Conservation (phyloP, 768 basidiomycete genomes). For the Xerocomus spinulosus region DNA sequence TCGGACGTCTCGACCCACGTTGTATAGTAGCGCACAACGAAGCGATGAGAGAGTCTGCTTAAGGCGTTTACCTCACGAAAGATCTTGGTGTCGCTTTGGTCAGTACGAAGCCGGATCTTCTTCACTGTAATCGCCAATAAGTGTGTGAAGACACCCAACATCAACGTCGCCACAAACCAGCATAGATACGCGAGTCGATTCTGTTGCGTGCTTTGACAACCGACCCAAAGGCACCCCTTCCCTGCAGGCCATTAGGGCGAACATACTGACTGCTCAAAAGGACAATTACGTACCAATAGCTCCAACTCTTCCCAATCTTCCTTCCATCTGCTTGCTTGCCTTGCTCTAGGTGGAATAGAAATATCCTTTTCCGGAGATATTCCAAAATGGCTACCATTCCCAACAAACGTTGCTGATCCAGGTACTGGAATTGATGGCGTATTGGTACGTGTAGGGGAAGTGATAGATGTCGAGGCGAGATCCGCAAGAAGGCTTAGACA, state of each 20-base stretch:
- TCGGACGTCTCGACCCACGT: slow-evolving; percentile 83
- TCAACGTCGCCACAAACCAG: slow-evolving; percentile 41
- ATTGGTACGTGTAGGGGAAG: slow-evolving; percentile 13
- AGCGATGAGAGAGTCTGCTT: slow-evolving; percentile 82
- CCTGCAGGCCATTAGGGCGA: slow-evolving; percentile 38
- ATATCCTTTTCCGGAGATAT: slow-evolving; percentile 69
- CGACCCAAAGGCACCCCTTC: slow-evolving; percentile 88
- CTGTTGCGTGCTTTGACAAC: slow-evolving; percentile 92
- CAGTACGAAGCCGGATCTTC: slow-evolving; percentile 77
- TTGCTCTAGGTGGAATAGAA: slow-evolving; percentile 38
- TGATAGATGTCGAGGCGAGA: slow-evolving; percentile 42
- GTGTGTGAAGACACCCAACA: not conserved
- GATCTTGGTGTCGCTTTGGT: slow-evolving; percentile 80
- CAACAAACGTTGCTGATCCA: slow-evolving; percentile 47
- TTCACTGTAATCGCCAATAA: slow-evolving; percentile 51
- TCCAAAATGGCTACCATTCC: slow-evolving; percentile 29
- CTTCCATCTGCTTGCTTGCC: slow-evolving; percentile 77
- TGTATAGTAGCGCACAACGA: slow-evolving; percentile 89
- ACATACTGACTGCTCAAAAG: not conserved
- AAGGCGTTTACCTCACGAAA: slow-evolving; percentile 88
- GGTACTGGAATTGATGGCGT: slow-evolving; percentile 19
- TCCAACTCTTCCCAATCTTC: slow-evolving; percentile 95
- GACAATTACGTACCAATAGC: slow-evolving; percentile 47
- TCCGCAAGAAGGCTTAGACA: slow-evolving; percentile 57
- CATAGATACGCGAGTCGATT: slow-evolving; percentile 82